Conservation (phyloP, 345 rosid genomes). For the Salix purpurea region DNA sequence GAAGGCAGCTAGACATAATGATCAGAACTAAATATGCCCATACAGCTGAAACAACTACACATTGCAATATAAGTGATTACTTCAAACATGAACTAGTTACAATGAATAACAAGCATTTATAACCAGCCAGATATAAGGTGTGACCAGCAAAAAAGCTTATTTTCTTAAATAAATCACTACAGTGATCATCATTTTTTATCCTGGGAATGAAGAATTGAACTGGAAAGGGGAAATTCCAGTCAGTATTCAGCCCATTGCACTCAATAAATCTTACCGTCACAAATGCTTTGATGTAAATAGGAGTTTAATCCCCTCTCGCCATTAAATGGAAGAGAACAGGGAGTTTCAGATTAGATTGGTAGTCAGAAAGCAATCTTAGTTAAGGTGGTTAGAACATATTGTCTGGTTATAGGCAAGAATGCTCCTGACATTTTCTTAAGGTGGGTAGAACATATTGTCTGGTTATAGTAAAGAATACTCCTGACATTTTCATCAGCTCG, state of each 20-base stretch:
- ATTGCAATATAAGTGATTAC: too few species aligned
- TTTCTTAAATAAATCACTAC: not conserved
- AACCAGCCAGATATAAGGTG: not conserved
- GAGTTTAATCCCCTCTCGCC: not conserved
- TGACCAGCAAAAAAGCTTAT: not conserved
- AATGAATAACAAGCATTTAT: not conserved
- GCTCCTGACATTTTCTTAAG: not conserved
- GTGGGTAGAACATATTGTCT: not conserved
- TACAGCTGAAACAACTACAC: not conserved
- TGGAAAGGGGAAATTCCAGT: not conserved
- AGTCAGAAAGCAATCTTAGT: not conserved
- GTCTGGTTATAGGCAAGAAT: not conserved
- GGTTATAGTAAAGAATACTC: too few species aligned
- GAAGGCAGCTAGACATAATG: not conserved
- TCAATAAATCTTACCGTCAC: not conserved
- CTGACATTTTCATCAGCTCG: not conserved
- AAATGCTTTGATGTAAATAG: not conserved
- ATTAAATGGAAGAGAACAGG: not conserved
- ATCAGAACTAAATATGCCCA: not conserved
- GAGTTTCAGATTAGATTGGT: not conserved
- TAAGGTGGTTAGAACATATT: not conserved
- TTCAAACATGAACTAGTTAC: too few species aligned
- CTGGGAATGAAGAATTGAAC: not conserved
- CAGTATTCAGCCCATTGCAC: not conserved
- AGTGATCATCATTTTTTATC: not conserved